Evolutionary conservation across 495 filamentous ascomycete genomes (phyloP), one percentile per base, ranked within the genome.

Genomic region (Extremus antarcticus): DNA sequence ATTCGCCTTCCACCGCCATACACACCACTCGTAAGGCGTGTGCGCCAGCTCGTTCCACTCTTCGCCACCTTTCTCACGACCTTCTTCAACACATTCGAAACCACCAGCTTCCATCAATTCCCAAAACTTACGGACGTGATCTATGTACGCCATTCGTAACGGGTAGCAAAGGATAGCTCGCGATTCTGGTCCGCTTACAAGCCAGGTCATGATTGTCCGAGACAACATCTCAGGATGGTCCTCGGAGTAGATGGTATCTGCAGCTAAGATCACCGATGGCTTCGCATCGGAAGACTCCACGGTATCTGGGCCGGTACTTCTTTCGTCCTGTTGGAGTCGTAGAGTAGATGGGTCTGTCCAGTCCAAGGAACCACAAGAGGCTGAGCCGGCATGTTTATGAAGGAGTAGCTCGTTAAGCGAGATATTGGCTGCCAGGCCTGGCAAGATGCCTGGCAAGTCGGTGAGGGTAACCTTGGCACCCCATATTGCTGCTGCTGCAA

Each of bases 81-180:
- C 61, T 29, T 63, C 61, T 19, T 43, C 20, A 1, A 54, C 24
- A 25, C 53, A 57, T 19, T 25, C 32, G 41, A 63, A 46, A 9
- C 54, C 61, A 0, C 23, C 45, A 3, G 20, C 41, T 32, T 63
- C 61, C 43, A 63, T 51, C 29, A 48, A 17, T 20, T 54, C 49
- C 61, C 61, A 63, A 3, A 63, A 38, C n/a, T 63, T 57, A 13
- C 61, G 48, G 23, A 63, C 59, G 35, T 60, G 51, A 39, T 63
- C 61, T 21, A 63, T 25, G 50, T 63, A 51, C 3, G 60, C 58
- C 13, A 64, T 53, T 11, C 61, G 20, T 25, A 64, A 40, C 16
- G 61, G 58, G 52, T 64, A 64, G 20, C 58, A 60, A 40, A 64
- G 41, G 11, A 64, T 35, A 19, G 59, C 49, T 19, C 61, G 23